Evolutionary conservation across 176 grass and related monocot species (phyloP).

Genomic region (Aegilops tauschii): DNA sequence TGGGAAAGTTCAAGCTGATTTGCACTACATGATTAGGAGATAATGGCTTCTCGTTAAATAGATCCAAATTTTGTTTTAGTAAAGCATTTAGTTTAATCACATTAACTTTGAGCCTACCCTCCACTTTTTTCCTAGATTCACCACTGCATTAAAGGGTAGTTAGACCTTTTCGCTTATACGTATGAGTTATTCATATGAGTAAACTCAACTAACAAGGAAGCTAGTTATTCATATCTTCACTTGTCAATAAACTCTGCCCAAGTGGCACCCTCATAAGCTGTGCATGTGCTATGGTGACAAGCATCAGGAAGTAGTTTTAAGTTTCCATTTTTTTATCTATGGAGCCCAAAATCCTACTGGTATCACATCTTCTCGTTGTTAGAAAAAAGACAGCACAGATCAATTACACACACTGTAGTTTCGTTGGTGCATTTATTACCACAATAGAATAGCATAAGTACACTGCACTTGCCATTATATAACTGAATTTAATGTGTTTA

Average conservation of each 20-base stretch:
- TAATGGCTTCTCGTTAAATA: no score
- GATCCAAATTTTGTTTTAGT: no score
- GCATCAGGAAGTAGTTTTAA: no score
- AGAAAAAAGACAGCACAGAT: neutral
- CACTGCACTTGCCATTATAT: neutral
- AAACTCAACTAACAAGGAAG: neutral
- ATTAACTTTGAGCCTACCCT: no score
- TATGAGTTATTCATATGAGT: neutral
- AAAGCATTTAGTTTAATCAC: no score
- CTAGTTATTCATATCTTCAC: neutral
- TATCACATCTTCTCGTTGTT: neutral
- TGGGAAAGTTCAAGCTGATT: no score
- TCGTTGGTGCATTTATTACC: neutral
- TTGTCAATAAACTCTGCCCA: neutral
- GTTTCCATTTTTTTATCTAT: neutral
- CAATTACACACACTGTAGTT: conserved; percentile 1
- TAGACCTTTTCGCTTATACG: no score
- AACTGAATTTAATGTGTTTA: neutral
- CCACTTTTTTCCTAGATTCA: no score
- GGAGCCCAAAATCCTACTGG: neutral
- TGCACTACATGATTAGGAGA: no score
- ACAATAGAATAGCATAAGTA: neutral
- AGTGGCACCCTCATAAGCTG: neutral
- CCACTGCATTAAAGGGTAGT: no score
- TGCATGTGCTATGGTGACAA: neutral